These are phyloP conservation scores for Halenospora varia DNA, from an alignment of 495 filamentous ascomycete genomes.

Conservation along the genomic window DNA sequence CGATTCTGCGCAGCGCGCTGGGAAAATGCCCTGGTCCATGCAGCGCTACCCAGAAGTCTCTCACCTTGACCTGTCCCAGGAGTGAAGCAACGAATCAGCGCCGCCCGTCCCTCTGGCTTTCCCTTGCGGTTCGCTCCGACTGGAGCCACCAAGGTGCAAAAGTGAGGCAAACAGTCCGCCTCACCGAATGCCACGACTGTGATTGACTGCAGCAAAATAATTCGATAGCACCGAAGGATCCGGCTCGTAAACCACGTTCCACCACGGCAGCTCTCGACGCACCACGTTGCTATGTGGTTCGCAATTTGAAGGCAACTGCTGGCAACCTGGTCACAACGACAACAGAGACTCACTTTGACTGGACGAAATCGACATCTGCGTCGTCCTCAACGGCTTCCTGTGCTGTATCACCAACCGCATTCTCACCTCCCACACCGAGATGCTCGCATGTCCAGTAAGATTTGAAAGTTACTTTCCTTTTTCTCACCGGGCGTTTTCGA, in stretches of 20 bases:
- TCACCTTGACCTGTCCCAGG: not conserved
- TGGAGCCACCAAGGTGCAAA: slow-evolving; percentile 6
- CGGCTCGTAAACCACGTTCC: slow-evolving; percentile 9
- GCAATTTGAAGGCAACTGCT: slow-evolving; percentile 1
- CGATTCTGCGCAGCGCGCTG: not conserved
- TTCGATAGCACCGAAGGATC: slow-evolving; percentile 3
- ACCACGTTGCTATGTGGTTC: slow-evolving; percentile 18
- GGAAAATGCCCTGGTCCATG: slow-evolving; percentile 1
- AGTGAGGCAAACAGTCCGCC: slow-evolving; percentile 16
- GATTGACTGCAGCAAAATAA: slow-evolving; percentile 10
- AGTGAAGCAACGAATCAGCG: slow-evolving; percentile 20
- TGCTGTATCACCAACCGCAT: slow-evolving; percentile 12
- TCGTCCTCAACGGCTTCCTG: slow-evolving; percentile 2
- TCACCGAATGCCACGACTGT: slow-evolving; percentile 1
- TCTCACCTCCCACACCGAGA: slow-evolving; percentile 6
- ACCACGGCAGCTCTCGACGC: not conserved
- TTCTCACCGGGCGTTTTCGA: slow-evolving; percentile 1
- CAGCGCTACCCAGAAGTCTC: not conserved
- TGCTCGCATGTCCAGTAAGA: not conserved
- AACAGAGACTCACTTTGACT: not conserved
- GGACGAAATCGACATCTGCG: not conserved
- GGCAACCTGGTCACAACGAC: slow-evolving; percentile 6
- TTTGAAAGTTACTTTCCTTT: not conserved
- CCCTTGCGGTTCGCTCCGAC: slow-evolving; percentile 10
- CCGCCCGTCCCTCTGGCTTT: not conserved